Evolutionary conservation across 129 eudicot species (phyloP).

Genomic region (Ambrosia trifida): DNA sequence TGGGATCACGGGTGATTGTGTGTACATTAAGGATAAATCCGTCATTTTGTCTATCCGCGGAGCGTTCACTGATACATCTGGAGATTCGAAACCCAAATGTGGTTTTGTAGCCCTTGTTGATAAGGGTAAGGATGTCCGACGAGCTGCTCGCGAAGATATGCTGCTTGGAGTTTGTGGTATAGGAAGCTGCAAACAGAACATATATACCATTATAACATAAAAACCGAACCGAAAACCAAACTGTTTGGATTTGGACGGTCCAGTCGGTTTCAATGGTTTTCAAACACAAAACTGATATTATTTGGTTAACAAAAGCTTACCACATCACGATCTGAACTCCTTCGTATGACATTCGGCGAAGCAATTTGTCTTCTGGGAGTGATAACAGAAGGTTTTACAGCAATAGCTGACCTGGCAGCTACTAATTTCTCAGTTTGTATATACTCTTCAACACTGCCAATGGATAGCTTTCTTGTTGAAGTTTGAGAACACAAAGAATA

Average conservation of each 20-base stretch:
- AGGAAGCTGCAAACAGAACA: constrained; percentile 55
- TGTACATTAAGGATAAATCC: constrained; percentile 54
- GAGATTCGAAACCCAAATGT: constrained; percentile 52
- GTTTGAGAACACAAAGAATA: constrained; percentile 50
- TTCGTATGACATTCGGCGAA: constrained; percentile 51
- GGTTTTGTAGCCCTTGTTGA: constrained; percentile 26
- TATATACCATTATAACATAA: neutral
- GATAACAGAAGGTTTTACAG: constrained; percentile 38
- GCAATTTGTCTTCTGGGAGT: constrained; percentile 56
- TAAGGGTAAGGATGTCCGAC: constrained; percentile 77
- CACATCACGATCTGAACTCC: constrained; percentile 58
- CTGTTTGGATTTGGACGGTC: neutral
- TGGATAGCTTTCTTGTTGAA: constrained; percentile 50
- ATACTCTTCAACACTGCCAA: constrained; percentile 57
- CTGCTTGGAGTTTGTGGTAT: constrained; percentile 50
- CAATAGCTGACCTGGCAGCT: constrained; percentile 46
- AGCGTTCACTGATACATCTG: constrained; percentile 83
- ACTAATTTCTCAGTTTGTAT: constrained; percentile 43
- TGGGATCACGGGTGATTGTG: constrained; percentile 41
- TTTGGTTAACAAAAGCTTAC: constrained; percentile 38
- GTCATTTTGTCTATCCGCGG: constrained; percentile 91
- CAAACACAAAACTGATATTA: neutral
- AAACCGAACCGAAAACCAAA: too few relatives aligned
- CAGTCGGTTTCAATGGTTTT: too few relatives aligned
- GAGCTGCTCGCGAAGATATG: constrained; percentile 46